These are phyloP conservation scores for Kuraishia capsulata DNA, from an alignment of 805 yeast genomes.

Conservation along the genomic window DNA sequence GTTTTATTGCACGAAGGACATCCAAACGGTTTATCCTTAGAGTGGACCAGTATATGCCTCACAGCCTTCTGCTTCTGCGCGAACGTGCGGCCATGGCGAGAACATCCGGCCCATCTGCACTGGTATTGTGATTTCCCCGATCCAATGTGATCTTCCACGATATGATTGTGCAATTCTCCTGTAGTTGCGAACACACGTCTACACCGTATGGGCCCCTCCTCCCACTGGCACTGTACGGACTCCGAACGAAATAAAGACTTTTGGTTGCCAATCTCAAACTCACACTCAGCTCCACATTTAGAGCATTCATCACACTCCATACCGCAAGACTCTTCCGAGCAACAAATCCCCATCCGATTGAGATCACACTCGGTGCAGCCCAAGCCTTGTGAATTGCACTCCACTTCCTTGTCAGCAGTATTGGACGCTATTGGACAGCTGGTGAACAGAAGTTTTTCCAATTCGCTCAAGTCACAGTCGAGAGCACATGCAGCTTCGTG, in stretches of 20 bases:
- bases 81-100: constrained; percentile 52
- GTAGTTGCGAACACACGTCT: constrained; percentile 33
- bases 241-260: no score
- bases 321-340: no score
- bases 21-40: constrained; percentile 70
- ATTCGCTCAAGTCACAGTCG: background rate
- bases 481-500: background rate
- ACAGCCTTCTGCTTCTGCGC: constrained; percentile 77
- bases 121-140: constrained; percentile 60
- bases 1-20: constrained; percentile 62
- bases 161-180: constrained; percentile 62
- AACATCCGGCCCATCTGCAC: constrained; percentile 78
- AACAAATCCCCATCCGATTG: no score
- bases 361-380: no score
- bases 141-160: constrained; percentile 60
- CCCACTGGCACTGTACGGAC: no score
- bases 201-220: no score
- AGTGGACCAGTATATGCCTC: constrained; percentile 84
- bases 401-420: background rate
- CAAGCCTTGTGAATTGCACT: no score
- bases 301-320: background rate
- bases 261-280: no score
- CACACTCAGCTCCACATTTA: no score
- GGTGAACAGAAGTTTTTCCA: background rate
- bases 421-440: background rate